A percentile compares a stretch with the other conserved stretches of the same genome.
phyloP scores from a whole-genome alignment of 208 protist genomes.

The Leishmania tarentolae region DNA sequence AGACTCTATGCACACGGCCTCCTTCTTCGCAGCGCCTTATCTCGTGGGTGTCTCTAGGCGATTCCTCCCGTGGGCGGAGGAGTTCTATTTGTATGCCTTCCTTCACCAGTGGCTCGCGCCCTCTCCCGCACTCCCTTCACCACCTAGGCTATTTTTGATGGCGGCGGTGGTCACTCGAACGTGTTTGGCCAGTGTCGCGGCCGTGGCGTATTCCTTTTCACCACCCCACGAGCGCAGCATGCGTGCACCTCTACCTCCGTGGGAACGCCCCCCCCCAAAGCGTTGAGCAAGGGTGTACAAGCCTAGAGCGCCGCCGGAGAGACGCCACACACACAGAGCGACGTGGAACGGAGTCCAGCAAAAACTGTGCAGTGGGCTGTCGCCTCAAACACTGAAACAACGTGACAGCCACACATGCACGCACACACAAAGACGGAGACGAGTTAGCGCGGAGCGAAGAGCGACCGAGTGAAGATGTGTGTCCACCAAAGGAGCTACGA shows the following conservation, averaged over 20 bases:
- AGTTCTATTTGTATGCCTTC: neutral
- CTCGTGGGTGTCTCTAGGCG: neutral
- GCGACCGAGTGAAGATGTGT: neutral
- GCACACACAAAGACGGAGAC: slow-evolving; percentile 1
- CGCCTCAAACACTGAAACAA: neutral
- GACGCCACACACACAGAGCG: neutral
- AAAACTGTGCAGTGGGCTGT: neutral
- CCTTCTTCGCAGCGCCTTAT: neutral
- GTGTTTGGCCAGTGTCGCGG: neutral
- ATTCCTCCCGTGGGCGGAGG: neutral
- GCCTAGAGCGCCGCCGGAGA: neutral
- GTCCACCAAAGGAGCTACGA: too few relatives aligned
- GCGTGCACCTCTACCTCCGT: neutral
- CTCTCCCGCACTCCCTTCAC: neutral
- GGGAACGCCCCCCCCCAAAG: neutral
- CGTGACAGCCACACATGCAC: neutral
- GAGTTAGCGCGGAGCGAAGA: neutral
- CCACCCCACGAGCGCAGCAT: neutral
- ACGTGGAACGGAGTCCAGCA: neutral
- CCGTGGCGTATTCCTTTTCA: neutral
- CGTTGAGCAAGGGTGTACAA: neutral
- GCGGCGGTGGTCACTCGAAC: neutral
- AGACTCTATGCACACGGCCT: neutral
- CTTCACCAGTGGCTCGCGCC: neutral
- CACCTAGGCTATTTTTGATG: neutral